Evolutionary conservation across 2,329 filamentous ascomycete genomes (phyloP), one percentile per base, ranked within the genome.

Genomic region (Phialemonium atrogriseum): DNA sequence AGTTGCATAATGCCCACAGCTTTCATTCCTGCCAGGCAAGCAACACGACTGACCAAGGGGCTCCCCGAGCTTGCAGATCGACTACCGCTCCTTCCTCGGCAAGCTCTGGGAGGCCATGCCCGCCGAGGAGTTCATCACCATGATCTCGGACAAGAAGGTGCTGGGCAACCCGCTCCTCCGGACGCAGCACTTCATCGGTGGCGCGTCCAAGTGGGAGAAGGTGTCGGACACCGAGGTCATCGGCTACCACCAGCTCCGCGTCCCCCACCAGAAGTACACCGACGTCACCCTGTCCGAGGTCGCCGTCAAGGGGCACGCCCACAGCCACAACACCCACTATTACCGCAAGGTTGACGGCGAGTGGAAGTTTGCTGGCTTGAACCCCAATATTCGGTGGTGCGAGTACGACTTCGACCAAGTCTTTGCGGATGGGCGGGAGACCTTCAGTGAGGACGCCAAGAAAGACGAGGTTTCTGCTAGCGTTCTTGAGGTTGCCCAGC

Each of bases 31-130:
- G n/a, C n/a, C n/a, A n/a, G n/a, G n/a, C n/a, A n/a, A n/a, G n/a
- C n/a, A n/a, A n/a, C n/a, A 16, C 34, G 26, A 16, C 11, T 24
- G 28, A 15, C 34, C 38, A 32, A 39, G 30, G 12, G 13, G 7
- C 29, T 31, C n/a, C 9, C 10, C 11, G 40, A 49, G 18, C 8
- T 13, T 21, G 10, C 52, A 80, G 66, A 69, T 86, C 46, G 82
- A 87, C 64, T 87, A 87, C 68, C 73, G 70, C 30, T 66, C 68
- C 24, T 73, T 79, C 53, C 66, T 74, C 32, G 64, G 73, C 51
- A 69, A 69, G 48, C 52, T 70, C 34, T 79, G 73, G 73, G 66
- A 72, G 29, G 62, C 66, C 30, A 77, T 80, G 72, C 60, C 70
- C 2, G 70, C 72, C 1, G 64, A 70, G 4, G 71, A 78, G n/a